phyloP scores from a whole-genome alignment of 176 grass and related monocot genomes.

The Avena atlantica region DNA sequence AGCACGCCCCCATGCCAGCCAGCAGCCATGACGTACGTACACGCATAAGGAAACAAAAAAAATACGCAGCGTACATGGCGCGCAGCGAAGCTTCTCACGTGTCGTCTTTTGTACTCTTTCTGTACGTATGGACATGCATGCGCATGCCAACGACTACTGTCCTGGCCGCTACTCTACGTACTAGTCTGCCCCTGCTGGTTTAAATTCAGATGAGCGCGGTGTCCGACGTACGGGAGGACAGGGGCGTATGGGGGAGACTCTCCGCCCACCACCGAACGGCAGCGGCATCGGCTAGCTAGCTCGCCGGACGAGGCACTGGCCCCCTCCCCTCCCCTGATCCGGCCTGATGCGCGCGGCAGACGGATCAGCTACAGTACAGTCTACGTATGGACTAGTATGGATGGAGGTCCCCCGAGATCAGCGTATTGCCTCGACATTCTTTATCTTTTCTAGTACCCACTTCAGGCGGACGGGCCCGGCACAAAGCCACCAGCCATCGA shows the following conservation, averaged over 20 bases:
- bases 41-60: background rate
- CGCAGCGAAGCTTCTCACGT: conserved; percentile 50
- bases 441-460: background rate
- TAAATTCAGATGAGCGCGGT: conserved; percentile 9
- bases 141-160: background rate
- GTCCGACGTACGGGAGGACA: conserved; percentile 37
- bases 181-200: background rate
- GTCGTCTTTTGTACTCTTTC: background rate
- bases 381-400: background rate
- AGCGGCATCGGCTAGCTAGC: conserved; percentile 22
- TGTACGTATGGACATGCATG: background rate
- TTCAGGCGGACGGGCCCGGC: conserved; percentile 39
- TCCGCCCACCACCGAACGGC: conserved; percentile 18
- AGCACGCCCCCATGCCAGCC: background rate
- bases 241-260: conserved; percentile 47
- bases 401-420: conserved; percentile 30
- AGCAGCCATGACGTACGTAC: background rate
- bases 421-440: conserved; percentile 54
- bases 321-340: no score
- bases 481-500: conserved; percentile 6
- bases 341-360: conserved; percentile 15
- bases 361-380: conserved; percentile 32
- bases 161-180: background rate
- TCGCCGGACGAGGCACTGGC: conserved; percentile 42
- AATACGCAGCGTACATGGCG: background rate